phyloP scores from a whole-genome alignment of 345 rosid genomes.

The Lumnitzera racemosa region DNA sequence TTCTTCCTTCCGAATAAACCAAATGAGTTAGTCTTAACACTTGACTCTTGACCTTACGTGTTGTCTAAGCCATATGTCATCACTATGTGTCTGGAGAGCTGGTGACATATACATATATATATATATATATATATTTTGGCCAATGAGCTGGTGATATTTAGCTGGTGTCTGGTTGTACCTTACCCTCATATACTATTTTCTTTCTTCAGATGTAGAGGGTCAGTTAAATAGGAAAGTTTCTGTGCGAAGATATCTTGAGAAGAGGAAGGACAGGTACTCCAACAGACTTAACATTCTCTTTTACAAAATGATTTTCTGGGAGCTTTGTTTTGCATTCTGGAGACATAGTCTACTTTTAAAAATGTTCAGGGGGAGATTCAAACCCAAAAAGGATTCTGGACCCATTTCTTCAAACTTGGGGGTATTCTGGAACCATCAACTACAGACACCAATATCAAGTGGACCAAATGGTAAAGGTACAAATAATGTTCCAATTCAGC shows the following conservation, averaged over 20 bases:
- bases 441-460: slow-evolving; percentile 31
- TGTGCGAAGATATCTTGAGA: slow-evolving; percentile 68
- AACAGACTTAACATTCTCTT: slow-evolving; percentile 4
- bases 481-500: slow-evolving; percentile 32
- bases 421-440: slow-evolving; percentile 46
- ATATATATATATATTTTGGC: too few relatives aligned
- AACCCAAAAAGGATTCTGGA: slow-evolving; percentile 47
- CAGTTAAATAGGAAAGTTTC: slow-evolving; percentile 58
- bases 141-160: too few relatives aligned
- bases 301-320: not conserved
- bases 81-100: too few relatives aligned
- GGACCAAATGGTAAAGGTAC: slow-evolving; percentile 36
- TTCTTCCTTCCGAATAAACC: too few relatives aligned
- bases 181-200: not conserved
- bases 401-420: slow-evolving; percentile 43
- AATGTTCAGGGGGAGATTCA: slow-evolving; percentile 44
- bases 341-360: too few relatives aligned
- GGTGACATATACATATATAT: too few relatives aligned
- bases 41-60: too few relatives aligned
- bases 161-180: not conserved
- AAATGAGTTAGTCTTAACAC: too few relatives aligned
- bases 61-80: too few relatives aligned
- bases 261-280: slow-evolving; percentile 71
- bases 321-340: too few relatives aligned
- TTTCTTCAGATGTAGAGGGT: slow-evolving; percentile 53